Evolutionary conservation across 163 green algal genomes (phyloP).

Genomic region (Volvox carteri): DNA sequence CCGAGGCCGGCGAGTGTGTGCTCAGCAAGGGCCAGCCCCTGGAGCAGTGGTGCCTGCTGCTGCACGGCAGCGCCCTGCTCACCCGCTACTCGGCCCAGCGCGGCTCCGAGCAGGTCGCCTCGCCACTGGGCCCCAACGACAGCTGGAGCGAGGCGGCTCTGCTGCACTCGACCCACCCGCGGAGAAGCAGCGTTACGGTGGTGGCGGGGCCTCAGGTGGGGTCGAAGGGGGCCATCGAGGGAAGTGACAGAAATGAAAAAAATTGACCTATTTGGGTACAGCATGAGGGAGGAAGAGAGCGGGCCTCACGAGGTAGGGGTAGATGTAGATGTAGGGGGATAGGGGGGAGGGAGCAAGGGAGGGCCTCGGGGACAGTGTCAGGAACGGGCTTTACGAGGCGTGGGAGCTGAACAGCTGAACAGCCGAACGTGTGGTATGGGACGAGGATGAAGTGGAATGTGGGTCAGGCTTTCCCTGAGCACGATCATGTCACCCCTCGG

Average conservation of each 20-base stretch:
- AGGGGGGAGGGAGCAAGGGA: background rate
- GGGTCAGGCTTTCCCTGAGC: too few species aligned
- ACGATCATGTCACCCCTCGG: too few species aligned
- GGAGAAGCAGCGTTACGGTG: slow-evolving; percentile 15
- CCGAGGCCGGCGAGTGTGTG: slow-evolving; percentile 41
- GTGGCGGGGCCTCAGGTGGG: slow-evolving; percentile 40
- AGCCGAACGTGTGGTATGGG: too few species aligned
- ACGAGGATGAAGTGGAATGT: too few species aligned
- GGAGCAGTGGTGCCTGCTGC: slow-evolving; percentile 36
- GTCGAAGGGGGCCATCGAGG: too few species aligned
- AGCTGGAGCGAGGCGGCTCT: slow-evolving; percentile 35
- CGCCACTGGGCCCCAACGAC: background rate
- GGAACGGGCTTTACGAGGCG: too few species aligned
- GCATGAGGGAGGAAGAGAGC: too few species aligned
- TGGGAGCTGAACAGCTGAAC: too few species aligned
- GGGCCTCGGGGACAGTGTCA: background rate
- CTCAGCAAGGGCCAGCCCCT: slow-evolving; percentile 52
- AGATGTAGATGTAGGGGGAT: too few species aligned
- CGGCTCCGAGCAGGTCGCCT: slow-evolving; percentile 7
- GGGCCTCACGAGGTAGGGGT: too few species aligned
- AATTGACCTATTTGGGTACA: too few species aligned
- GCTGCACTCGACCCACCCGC: slow-evolving; percentile 25
- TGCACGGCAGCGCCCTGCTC: background rate
- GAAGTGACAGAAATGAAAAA: too few species aligned
- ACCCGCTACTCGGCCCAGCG: slow-evolving; percentile 15